Evolutionary conservation across 192 early-diverging fungal species (phyloP).

Genomic region (Paraglomus brasilianum): DNA sequence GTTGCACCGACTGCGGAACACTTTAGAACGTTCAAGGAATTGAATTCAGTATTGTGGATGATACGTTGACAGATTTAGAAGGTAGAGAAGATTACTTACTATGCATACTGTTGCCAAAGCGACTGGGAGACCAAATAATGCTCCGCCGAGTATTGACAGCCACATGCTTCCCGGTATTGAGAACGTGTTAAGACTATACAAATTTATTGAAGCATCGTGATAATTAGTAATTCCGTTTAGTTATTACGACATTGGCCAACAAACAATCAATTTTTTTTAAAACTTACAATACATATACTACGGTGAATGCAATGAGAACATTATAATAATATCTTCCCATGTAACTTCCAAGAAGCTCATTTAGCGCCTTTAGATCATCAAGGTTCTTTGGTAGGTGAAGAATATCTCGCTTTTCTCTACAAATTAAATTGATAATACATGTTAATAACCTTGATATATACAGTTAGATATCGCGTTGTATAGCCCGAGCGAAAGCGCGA

Average conservation of each 20-base stretch:
- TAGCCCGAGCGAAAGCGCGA: too few species aligned
- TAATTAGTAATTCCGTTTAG: not conserved
- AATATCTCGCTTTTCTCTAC: conserved; percentile 47
- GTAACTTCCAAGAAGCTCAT: conserved; percentile 47
- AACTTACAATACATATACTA: conserved; percentile 59
- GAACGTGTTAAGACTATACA: conserved; percentile 53
- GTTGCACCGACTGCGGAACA: conserved; percentile 55
- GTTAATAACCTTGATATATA: not conserved
- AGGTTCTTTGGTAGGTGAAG: conserved; percentile 51
- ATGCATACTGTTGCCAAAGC: conserved; percentile 48
- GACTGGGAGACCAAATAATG: conserved; percentile 54
- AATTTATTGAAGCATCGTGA: conserved; percentile 19
- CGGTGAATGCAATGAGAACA: conserved; percentile 48
- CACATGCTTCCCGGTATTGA: conserved; percentile 66
- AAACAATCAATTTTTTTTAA: not conserved
- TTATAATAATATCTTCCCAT: conserved; percentile 53
- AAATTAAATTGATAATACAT: not conserved
- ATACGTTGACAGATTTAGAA: not conserved
- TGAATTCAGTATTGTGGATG: not conserved
- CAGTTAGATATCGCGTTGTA: too few species aligned
- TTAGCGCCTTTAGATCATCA: conserved; percentile 49
- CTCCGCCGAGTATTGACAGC: conserved; percentile 57
- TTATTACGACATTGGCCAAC: not conserved
- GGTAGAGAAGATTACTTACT: conserved; percentile 35
- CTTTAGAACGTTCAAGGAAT: conserved; percentile 32